Evolutionary conservation across 2,329 filamentous ascomycete genomes (phyloP).

Genomic region (Leptographium lundbergii): DNA sequence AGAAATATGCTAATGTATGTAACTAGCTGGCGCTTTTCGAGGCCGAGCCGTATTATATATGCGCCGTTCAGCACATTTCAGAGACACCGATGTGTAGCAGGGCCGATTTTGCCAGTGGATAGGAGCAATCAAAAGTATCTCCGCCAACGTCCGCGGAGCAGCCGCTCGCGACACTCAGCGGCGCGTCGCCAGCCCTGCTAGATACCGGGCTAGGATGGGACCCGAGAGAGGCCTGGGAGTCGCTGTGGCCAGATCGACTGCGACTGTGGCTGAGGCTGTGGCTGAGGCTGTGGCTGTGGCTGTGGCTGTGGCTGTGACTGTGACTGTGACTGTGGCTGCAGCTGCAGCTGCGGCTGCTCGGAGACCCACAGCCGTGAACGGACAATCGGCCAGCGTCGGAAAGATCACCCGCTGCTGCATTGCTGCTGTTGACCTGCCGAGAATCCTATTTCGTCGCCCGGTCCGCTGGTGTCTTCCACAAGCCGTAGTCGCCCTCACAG

Average conservation of each 20-base stretch:
- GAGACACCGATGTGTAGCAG: not conserved
- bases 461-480: constrained; percentile 40
- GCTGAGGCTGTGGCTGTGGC: not conserved
- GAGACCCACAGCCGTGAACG: not conserved
- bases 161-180: not conserved
- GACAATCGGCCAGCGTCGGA: not conserved
- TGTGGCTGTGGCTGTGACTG: not conserved
- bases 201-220: not conserved
- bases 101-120: not conserved
- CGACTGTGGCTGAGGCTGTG: not conserved
- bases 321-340: no score
- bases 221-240: not conserved
- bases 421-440: constrained; percentile 3
- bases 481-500: constrained; percentile 50
- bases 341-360: constrained; percentile 4
- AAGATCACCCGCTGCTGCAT: not conserved
- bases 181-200: constrained; percentile 1
- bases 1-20: no score
- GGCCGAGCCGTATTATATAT: no score
- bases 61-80: no score
- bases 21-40: no score
- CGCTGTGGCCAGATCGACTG: constrained; percentile 3
- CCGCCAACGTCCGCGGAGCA: not conserved
- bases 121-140: not conserved
- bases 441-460: constrained; percentile 25